These are phyloP conservation scores for Talaromyces sp. DNA, from an alignment of 2,329 filamentous ascomycete genomes.

Conservation along the genomic window DNA sequence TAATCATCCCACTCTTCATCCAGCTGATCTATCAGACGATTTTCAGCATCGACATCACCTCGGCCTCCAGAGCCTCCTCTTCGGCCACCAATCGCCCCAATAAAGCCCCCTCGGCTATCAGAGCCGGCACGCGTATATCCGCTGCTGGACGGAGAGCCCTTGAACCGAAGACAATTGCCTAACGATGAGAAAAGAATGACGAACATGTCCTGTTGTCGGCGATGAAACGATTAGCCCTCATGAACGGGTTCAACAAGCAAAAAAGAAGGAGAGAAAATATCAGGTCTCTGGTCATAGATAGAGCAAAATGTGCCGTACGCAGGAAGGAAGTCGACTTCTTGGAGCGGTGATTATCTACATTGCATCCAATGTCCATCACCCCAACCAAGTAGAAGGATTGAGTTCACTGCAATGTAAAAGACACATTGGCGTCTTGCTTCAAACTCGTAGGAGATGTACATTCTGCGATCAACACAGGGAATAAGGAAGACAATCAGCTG, in stretches of 20 bases:
- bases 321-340: conserved; percentile 5
- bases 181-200: conserved; percentile 51
- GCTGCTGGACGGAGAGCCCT: conserved; percentile 31
- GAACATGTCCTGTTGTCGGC: conserved; percentile 47
- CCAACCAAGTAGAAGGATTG: background rate
- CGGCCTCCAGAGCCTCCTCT: conserved; percentile 21
- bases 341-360: conserved; percentile 8
- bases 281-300: conserved; percentile 2
- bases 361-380: background rate
- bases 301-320: background rate
- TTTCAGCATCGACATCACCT: conserved; percentile 73
- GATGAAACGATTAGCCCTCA: conserved; percentile 19
- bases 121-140: conserved; percentile 39
- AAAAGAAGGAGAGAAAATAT: conserved; percentile 1
- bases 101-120: conserved; percentile 31
- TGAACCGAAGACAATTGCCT: conserved; percentile 41
- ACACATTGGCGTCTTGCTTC: conserved; percentile 3
- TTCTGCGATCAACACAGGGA: conserved; percentile 13
- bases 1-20: conserved; percentile 95
- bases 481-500: background rate
- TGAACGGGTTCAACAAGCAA: background rate
- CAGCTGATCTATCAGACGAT: conserved; percentile 89
- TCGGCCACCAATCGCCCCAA: conserved; percentile 40
- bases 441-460: conserved; percentile 14
- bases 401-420: conserved; percentile 3